Conservation (phyloP, 106 monocot species). For the Dioscorea zingiberensis region DNA sequence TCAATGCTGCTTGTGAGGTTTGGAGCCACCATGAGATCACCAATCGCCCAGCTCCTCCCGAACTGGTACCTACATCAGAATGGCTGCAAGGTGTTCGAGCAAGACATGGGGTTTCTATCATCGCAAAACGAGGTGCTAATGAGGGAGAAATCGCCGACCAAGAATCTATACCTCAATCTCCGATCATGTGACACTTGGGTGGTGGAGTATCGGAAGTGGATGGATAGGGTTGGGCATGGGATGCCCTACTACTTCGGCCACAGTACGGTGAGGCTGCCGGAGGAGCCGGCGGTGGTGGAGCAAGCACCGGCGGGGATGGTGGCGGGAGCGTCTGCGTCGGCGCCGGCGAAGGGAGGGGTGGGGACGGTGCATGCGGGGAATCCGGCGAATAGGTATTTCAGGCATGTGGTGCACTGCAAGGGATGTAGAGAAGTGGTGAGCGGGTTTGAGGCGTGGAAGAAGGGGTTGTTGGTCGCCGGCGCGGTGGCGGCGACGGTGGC, state of each 20-base stretch:
- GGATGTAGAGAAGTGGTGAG: constrained; percentile 34
- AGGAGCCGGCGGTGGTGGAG: constrained; percentile 54
- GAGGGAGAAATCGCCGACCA: constrained; percentile 67
- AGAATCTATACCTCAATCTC: constrained; percentile 76
- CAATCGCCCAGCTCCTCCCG: constrained; percentile 36
- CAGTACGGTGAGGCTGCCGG: constrained; percentile 37
- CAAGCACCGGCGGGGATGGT: constrained; percentile 54
- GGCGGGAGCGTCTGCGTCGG: constrained; percentile 41
- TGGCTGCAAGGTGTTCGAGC: constrained; percentile 85
- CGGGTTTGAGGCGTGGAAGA: constrained; percentile 31
- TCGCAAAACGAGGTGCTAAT: constrained; percentile 93
- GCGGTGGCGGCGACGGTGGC: constrained; percentile 32
- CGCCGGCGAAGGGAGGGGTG: constrained; percentile 69
- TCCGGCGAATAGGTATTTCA: constrained; percentile 48
- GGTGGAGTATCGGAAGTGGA: constrained; percentile 90
- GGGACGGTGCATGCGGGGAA: constrained; percentile 42
- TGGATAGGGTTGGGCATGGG: constrained; percentile 86
- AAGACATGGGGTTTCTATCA: constrained; percentile 97
- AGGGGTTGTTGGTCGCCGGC: constrained; percentile 15
- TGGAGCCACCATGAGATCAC: constrained; percentile 33
- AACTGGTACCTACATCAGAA: constrained; percentile 93
- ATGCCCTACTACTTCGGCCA: constrained; percentile 98
- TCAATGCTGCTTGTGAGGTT: constrained; percentile 94
- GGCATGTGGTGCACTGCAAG: constrained; percentile 79
- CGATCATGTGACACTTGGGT: constrained; percentile 87